phyloP scores from a whole-genome alignment of 805 yeast species.

The Lachancea nothofagi region DNA sequence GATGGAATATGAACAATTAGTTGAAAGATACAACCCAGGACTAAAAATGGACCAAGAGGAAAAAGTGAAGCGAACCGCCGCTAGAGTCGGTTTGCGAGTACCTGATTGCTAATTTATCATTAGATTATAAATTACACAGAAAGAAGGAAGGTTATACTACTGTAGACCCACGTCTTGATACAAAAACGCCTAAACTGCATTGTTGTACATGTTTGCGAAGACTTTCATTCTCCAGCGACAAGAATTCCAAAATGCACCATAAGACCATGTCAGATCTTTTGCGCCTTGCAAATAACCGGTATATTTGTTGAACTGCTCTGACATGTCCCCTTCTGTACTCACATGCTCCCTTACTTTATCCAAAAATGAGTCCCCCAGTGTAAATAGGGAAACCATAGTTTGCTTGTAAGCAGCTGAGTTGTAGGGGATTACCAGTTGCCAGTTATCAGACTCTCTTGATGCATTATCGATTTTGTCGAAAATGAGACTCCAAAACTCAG shows the following conservation, averaged over 20 bases:
- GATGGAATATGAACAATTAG: conserved; percentile 66
- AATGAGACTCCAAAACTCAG: conserved; percentile 26
- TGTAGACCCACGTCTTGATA: too few relatives aligned
- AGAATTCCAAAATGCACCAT: conserved; percentile 69
- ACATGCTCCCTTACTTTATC: conserved; percentile 53
- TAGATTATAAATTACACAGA: not conserved
- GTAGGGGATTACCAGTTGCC: conserved; percentile 25
- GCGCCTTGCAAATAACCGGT: conserved; percentile 90
- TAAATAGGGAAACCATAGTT: conserved; percentile 41
- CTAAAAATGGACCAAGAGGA: conserved; percentile 71
- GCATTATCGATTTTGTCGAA: conserved; percentile 13
- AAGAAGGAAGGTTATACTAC: too few relatives aligned
- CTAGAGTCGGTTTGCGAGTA: conserved; percentile 77
- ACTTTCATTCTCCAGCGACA: conserved; percentile 53
- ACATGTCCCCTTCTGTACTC: conserved; percentile 62
- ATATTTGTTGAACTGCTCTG: conserved; percentile 81
- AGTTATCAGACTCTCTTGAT: conserved; percentile 9
- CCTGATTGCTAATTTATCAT: conserved; percentile 32
- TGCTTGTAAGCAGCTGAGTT: conserved; percentile 40
- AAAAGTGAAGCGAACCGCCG: conserved; percentile 72
- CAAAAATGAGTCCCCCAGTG: conserved; percentile 64
- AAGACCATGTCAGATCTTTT: conserved; percentile 82
- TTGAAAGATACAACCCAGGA: conserved; percentile 86
- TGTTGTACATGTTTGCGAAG: conserved; percentile 1
- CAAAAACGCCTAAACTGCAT: conserved; percentile 1